These are phyloP conservation scores for Cystofilobasidium capitatum DNA, from an alignment of 768 basidiomycete species.

Conservation along the genomic window DNA sequence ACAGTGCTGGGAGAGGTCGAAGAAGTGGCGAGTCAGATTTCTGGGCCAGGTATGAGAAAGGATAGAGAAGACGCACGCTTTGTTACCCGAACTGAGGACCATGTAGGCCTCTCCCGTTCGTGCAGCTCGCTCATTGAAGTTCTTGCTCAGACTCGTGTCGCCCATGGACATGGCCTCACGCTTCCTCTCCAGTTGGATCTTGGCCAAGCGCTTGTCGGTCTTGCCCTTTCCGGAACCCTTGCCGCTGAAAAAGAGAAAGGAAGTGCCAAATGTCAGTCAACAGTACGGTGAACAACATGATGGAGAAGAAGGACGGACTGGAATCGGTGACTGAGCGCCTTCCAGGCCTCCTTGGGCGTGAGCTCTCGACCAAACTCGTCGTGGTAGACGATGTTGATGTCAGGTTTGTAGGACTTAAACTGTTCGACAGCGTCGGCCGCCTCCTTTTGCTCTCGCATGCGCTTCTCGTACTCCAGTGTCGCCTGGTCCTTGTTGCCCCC, in stretches of 20 bases:
- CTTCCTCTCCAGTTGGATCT: constrained; percentile 95
- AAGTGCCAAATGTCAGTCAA: not conserved
- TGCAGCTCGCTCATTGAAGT: constrained; percentile 86
- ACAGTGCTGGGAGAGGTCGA: not conserved
- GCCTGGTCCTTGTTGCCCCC: constrained; percentile 75
- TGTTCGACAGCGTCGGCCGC: constrained; percentile 66
- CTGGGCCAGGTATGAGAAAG: not conserved
- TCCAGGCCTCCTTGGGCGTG: constrained; percentile 96
- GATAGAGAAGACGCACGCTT: constrained; percentile 17
- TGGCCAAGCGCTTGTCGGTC: constrained; percentile 90
- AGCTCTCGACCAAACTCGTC: constrained; percentile 86
- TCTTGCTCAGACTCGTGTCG: constrained; percentile 87
- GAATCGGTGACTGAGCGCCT: constrained; percentile 93
- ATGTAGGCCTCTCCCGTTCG: constrained; percentile 95
- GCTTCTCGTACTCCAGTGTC: constrained; percentile 87
- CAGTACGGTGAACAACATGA: not conserved
- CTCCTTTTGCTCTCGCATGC: constrained; percentile 81
- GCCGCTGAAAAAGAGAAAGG: constrained; percentile 43
- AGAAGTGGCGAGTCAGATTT: not conserved
- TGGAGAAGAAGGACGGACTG: constrained; percentile 44
- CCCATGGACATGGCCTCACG: constrained; percentile 85
- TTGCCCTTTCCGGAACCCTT: constrained; percentile 95
- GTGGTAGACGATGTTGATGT: constrained; percentile 89
- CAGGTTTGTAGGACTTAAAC: constrained; percentile 93
- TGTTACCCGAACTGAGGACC: constrained; percentile 51